These are phyloP conservation scores for Talaromyces sp. DNA, from an alignment of 2,329 filamentous ascomycete genomes.

Conservation along the genomic window DNA sequence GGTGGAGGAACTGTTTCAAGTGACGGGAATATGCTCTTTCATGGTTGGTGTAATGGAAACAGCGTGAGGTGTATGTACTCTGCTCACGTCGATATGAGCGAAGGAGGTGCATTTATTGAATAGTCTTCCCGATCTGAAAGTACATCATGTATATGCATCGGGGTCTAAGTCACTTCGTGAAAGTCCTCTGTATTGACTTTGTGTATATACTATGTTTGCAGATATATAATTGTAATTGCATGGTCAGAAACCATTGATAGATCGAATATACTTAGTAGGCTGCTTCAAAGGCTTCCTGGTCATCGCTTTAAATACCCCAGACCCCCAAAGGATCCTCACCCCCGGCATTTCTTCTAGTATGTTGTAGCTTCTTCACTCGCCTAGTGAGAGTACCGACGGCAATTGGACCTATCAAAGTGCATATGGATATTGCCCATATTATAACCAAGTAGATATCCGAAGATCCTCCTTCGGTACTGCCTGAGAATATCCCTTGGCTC, in stretches of 20 bases:
- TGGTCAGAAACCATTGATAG: background rate
- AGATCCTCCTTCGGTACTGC: slow-evolving; percentile 14
- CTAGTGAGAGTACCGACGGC: slow-evolving; percentile 46
- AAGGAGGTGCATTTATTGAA: background rate
- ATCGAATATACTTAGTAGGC: background rate
- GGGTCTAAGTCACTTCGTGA: background rate
- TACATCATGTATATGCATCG: background rate
- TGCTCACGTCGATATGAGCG: slow-evolving; percentile 22
- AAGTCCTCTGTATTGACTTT: background rate
- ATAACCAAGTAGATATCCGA: slow-evolving; percentile 49
- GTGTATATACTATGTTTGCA: background rate
- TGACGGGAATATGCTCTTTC: slow-evolving; percentile 32
- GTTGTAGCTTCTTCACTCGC: slow-evolving; percentile 39
- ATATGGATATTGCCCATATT: slow-evolving; percentile 53
- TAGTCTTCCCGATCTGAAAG: background rate
- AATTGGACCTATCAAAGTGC: slow-evolving; percentile 50
- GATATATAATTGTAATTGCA: background rate
- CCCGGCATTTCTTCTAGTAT: slow-evolving; percentile 14
- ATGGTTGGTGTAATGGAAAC: slow-evolving; percentile 26
- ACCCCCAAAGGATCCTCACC: slow-evolving; percentile 37
- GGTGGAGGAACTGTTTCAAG: slow-evolving; percentile 30
- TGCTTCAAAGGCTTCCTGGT: background rate
- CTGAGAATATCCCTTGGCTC: slow-evolving; percentile 44
- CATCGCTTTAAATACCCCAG: slow-evolving; percentile 32
- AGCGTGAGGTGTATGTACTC: slow-evolving; percentile 28